A percentile compares a stretch with the other conserved stretches of the same genome.
These are phyloP conservation scores for Saccharomycopsis vini DNA, from an alignment of 805 yeast genomes.

Conservation along the genomic window DNA sequence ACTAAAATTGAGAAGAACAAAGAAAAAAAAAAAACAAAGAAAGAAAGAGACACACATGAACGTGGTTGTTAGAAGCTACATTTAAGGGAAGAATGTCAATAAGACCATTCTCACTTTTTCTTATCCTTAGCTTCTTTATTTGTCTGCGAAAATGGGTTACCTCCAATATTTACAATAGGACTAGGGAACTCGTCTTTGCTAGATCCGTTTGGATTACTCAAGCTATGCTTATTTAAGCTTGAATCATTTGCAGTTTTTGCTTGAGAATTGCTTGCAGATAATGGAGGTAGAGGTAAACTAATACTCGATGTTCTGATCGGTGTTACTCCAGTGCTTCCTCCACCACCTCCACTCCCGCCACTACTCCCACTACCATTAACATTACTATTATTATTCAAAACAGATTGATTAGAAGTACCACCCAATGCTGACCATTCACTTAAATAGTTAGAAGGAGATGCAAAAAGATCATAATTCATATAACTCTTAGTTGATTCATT, in stretches of 20 bases:
- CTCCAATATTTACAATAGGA: slow-evolving; percentile 15
- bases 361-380: slow-evolving; percentile 1
- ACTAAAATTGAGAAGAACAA: too few relatives aligned
- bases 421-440: slow-evolving; percentile 17
- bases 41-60: too few relatives aligned
- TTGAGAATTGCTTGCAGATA: slow-evolving; percentile 2
- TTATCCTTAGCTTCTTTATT: background rate
- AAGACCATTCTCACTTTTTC: background rate
- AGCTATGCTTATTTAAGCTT: slow-evolving; percentile 15
- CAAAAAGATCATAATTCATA: slow-evolving; percentile 41
- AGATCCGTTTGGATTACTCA: slow-evolving; percentile 18
- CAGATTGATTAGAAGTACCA: background rate
- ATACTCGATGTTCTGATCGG: slow-evolving; percentile 17
- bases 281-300: slow-evolving; percentile 13
- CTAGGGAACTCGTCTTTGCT: slow-evolving; percentile 18
- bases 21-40: too few relatives aligned
- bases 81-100: too few relatives aligned
- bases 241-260: background rate
- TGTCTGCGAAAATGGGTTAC: background rate
- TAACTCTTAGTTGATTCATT: slow-evolving; percentile 25
- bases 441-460: slow-evolving; percentile 73
- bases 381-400: background rate
- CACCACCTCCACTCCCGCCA: background rate
- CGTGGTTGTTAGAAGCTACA: too few relatives aligned
- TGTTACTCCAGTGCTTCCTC: slow-evolving; percentile 8